Conservation (phyloP, 176 grass and related monocot genomes). For the Oryza glaberrima region DNA sequence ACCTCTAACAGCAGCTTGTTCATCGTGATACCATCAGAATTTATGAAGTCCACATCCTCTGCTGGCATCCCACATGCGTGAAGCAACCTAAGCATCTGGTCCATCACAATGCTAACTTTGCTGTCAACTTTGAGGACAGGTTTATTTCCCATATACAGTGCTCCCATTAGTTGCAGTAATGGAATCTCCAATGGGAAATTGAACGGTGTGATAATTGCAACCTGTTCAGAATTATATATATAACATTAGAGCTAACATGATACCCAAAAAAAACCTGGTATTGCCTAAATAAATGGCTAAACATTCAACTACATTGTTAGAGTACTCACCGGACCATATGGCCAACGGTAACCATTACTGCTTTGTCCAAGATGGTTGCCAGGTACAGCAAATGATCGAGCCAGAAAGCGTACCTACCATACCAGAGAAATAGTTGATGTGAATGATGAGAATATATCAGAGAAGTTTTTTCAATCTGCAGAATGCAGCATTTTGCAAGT, state of each 20-base stretch:
- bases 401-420: slow-evolving; percentile 87
- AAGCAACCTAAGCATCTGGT: slow-evolving; percentile 92
- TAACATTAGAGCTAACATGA: slow-evolving; percentile 36
- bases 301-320: slow-evolving; percentile 10
- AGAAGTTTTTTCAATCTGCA: slow-evolving; percentile 17
- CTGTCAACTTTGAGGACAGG: slow-evolving; percentile 97
- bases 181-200: slow-evolving; percentile 98
- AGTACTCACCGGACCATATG: slow-evolving; percentile 88
- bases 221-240: slow-evolving; percentile 54
- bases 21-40: slow-evolving; percentile 92
- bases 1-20: slow-evolving; percentile 94
- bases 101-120: slow-evolving; percentile 99
- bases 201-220: slow-evolving; percentile 95
- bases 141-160: slow-evolving; percentile 99
- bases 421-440: slow-evolving; percentile 27
- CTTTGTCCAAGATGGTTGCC: slow-evolving; percentile 94
- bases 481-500: background rate
- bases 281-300: background rate
- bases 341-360: slow-evolving; percentile 94
- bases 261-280: background rate
- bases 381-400: slow-evolving; percentile 91
- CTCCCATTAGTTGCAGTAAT: slow-evolving; percentile 93
- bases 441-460: background rate
- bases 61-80: slow-evolving; percentile 83
- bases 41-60: slow-evolving; percentile 93